Evolutionary conservation across 768 basidiomycete genomes (phyloP).

Genomic region (Boletus coccyginus): DNA sequence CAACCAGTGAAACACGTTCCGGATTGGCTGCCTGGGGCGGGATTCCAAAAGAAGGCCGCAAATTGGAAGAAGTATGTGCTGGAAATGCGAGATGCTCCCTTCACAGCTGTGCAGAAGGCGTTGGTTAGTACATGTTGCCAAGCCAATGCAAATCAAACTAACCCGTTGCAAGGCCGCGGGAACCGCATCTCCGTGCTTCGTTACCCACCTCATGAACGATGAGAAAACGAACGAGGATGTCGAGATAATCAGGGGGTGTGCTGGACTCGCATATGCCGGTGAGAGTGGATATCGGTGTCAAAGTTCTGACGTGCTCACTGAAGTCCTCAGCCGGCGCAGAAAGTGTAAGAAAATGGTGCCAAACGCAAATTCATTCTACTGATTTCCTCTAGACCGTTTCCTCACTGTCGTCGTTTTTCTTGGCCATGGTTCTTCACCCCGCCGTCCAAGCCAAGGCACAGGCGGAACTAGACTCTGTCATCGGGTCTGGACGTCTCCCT

Average conservation of each 20-base stretch:
- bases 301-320: conserved; percentile 4
- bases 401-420: conserved; percentile 29
- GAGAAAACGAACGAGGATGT: conserved; percentile 20
- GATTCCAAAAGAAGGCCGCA: conserved; percentile 49
- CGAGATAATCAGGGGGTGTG: conserved; percentile 40
- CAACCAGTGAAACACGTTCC: conserved; percentile 50
- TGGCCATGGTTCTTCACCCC: conserved; percentile 30
- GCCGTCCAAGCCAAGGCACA: conserved; percentile 29
- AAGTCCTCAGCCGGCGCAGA: conserved; percentile 39
- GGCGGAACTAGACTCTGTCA: conserved; percentile 25
- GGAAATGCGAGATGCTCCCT: conserved; percentile 49
- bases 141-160: not conserved
- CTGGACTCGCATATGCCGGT: conserved; percentile 49
- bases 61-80: conserved; percentile 46
- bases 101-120: conserved; percentile 35
- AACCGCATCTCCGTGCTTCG: conserved; percentile 32
- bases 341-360: conserved; percentile 18
- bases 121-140: conserved; percentile 32
- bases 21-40: conserved; percentile 50
- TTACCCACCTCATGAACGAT: conserved; percentile 26
- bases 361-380: not conserved
- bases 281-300: conserved; percentile 4
- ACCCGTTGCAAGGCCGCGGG: conserved; percentile 17
- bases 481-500: conserved; percentile 29
- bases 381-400: conserved; percentile 25